Base-by-base conservation (phyloP, 2,329 filamentous ascomycete species). In the Arthrinium phaeospermum region DNA sequence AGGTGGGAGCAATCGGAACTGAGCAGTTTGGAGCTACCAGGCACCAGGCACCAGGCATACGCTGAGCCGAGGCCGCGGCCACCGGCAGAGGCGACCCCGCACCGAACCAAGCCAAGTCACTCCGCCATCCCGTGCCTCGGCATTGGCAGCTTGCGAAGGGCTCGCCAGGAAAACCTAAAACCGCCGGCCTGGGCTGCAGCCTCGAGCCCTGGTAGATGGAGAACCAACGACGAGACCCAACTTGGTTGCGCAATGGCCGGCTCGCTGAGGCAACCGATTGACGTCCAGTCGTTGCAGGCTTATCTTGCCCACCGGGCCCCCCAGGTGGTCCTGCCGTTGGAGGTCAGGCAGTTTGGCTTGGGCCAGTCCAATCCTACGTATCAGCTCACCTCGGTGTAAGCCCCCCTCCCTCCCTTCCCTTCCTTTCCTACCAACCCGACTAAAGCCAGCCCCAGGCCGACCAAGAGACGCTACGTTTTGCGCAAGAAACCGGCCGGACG, bases 331-430 rank as follows among this genome's bases (percentile, higher is more conserved):
- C 89, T 91, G 19, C 96, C 96, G 0, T 85, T 98, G 75, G 92
- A 95, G 67, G 86, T 98, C 76, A 97, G 98, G 85, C 96, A 98
- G 93, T 99, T 98, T 81, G 94, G 95, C 78, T 98, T 97, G 81
- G 96, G 96, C 73, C 96, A 98, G 85, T 98, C 94, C 72, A 99
- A 98, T 81, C 96, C 96, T 61, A 99, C 96, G 2, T 99, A 98
- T 84, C 94, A 96, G 79, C 88, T 98, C 79, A 97, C 91, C 19
- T 91, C 91, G 14, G 19, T 37, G 67, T 69, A 69, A 34, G 67
- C 7, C 19, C 1, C 67, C 22, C 27, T 1, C 7, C 7, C 30
- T 4, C 19, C 16, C 19, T 6, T 16, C 70, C 44, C 3, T 12
- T n/a, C 19, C 7, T n/a, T 24, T n/a, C 19, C 19, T 12, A 14